Conservation (phyloP, 768 basidiomycete genomes). For the Wakefieldia striispora region DNA sequence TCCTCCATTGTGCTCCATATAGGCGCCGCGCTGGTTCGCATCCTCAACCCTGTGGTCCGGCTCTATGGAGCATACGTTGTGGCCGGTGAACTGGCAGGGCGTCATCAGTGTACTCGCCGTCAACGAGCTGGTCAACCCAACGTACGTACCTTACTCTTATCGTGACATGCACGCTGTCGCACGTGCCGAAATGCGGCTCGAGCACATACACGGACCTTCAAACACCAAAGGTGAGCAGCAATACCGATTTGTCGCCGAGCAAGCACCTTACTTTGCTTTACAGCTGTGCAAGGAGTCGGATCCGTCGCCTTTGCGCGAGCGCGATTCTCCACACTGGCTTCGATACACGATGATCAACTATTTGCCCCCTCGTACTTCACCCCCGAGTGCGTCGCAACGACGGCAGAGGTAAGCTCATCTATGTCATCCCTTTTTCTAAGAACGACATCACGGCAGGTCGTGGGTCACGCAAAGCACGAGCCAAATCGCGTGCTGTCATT, state of each 20-base stretch:
- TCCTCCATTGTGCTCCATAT: conserved; percentile 46
- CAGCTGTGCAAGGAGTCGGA: conserved; percentile 18
- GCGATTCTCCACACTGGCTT: conserved; percentile 1
- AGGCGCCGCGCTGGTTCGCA: conserved; percentile 45
- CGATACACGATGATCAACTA: conserved; percentile 15
- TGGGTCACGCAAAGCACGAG: background rate
- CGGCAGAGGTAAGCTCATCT: conserved; percentile 1
- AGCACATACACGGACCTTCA: conserved; percentile 28
- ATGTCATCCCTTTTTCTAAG: background rate
- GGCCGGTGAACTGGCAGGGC: conserved; percentile 60
- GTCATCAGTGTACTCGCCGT: conserved; percentile 55
- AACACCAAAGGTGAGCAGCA: conserved; percentile 13
- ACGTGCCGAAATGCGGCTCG: conserved; percentile 28
- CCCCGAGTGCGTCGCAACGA: conserved; percentile 14
- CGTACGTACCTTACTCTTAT: conserved; percentile 18
- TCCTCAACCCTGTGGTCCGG: conserved; percentile 53
- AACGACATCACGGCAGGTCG: background rate
- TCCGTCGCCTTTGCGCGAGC: conserved; percentile 16
- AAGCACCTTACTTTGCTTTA: background rate
- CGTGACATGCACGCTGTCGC: conserved; percentile 14
- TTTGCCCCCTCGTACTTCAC: conserved; percentile 10
- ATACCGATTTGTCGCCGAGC: background rate
- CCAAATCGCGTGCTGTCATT: conserved; percentile 4
- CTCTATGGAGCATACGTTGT: conserved; percentile 59
- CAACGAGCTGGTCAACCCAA: conserved; percentile 33